Percentiles rank a stretch among this genome's conserved stretches.
phyloP scores from a whole-genome alignment of 805 yeast species.

The Metschnikowia anglica region DNA sequence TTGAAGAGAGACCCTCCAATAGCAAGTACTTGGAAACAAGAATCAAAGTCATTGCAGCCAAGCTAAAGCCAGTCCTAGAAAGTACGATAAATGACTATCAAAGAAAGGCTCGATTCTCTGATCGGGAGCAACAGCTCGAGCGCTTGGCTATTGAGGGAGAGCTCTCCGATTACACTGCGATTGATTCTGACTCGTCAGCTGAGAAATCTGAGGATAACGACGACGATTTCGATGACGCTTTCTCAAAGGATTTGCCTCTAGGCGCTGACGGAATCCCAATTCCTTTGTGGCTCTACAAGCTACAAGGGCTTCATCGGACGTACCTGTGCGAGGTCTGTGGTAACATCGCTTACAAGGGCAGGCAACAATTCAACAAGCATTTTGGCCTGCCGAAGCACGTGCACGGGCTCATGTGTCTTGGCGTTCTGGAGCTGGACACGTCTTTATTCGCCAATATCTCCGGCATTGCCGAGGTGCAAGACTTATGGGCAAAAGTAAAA shows the following conservation, averaged over 20 bases:
- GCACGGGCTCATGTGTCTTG: slow-evolving; percentile 72
- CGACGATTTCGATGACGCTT: slow-evolving; percentile 29
- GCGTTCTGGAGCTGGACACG: slow-evolving; percentile 51
- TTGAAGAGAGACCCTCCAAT: neutral
- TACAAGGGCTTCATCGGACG: slow-evolving; percentile 76
- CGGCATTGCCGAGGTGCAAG: slow-evolving; percentile 63
- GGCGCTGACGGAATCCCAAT: slow-evolving; percentile 92
- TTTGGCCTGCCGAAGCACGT: slow-evolving; percentile 69
- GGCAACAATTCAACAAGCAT: slow-evolving; percentile 69
- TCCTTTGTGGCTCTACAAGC: slow-evolving; percentile 89
- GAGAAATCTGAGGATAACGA: slow-evolving; percentile 25
- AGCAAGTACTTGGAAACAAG: slow-evolving; percentile 33
- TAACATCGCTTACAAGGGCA: slow-evolving; percentile 66
- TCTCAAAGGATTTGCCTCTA: slow-evolving; percentile 63
- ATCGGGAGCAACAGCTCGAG: slow-evolving; percentile 62
- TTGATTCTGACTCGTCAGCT: slow-evolving; percentile 26
- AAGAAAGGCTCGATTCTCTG: slow-evolving; percentile 66
- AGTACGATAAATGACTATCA: slow-evolving; percentile 62
- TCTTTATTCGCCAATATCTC: slow-evolving; percentile 61
- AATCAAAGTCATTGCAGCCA: slow-evolving; percentile 35
- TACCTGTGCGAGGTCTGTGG: slow-evolving; percentile 89
- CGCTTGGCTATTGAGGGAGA: slow-evolving; percentile 40
- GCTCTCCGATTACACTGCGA: slow-evolving; percentile 39
- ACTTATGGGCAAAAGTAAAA: slow-evolving; percentile 51
- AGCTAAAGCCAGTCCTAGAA: slow-evolving; percentile 41